Evolutionary conservation across 768 basidiomycete genomes (phyloP), one percentile per base, ranked within the genome.

Genomic region (Auricularia sp.): DNA sequence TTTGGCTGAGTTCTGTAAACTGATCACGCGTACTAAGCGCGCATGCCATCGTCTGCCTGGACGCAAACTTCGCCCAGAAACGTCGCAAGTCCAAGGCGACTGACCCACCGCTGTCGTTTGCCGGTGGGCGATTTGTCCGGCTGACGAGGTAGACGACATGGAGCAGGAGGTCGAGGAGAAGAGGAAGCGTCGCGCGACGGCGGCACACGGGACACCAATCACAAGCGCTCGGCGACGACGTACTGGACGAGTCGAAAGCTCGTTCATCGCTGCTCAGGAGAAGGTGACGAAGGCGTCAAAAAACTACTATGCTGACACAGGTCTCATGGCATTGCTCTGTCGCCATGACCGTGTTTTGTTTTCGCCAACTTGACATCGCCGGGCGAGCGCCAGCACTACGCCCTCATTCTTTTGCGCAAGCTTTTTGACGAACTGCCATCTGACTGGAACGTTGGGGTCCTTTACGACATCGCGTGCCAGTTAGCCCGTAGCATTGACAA

Each of bases 351-450:
- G 18, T 18, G 67, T 68, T 0, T 62, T 79, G 0, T 75, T 76
- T 33, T 78, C 2, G 74, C 75, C 21, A 79, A 82, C 62, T 78
- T 81, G 18, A 73, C 76, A 64, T 70, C 76, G 1, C 71, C 76
- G 13, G 75, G 78, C 3, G 74, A 79, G 64, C 68, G 77, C 65
- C 76, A 79, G 62, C 73, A 78, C 24, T 80, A 75, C 66, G 70
- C 73, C 24, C 68, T 80, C 3, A 69, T 77, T 0, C 69, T 79
- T 0, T 66, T 80, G 4, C 64, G 74, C 35, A 66, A 73, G 33
- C 65, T 79, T 1, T 73, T 71, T 54, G 63, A 63, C 0, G 62
- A 72, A 0, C 62, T 80, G 1, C 80, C 79, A 0, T n/a, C 65
- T 0, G 1, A 67, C 0, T 70, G 73, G 14, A 77, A 72, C 1